phyloP scores from a whole-genome alignment of 2,329 filamentous ascomycete species.

The Claviceps humidiphila region DNA sequence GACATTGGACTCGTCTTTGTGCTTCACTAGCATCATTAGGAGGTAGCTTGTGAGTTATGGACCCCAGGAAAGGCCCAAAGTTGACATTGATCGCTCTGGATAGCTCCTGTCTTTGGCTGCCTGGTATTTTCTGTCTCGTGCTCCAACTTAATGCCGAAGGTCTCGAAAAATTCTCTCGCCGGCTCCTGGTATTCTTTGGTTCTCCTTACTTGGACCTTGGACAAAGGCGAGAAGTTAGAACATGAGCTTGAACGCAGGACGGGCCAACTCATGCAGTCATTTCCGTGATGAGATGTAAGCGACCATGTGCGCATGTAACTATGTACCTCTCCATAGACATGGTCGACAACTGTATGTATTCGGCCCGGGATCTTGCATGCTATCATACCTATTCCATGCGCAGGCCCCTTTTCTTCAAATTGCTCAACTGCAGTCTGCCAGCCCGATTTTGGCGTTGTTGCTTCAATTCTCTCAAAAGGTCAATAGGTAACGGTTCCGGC shows the following conservation, averaged over 20 bases:
- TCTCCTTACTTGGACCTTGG: conserved; percentile 24
- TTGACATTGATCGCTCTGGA: conserved; percentile 27
- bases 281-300: conserved; percentile 33
- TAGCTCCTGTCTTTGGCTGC: conserved; percentile 18
- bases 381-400: no score
- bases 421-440: no score
- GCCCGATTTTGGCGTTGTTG: no score
- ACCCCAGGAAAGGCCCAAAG: conserved; percentile 16
- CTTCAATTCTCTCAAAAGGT: no score
- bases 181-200: conserved; percentile 27
- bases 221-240: conserved; percentile 14
- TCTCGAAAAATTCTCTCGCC: conserved; percentile 38
- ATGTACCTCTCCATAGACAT: no score
- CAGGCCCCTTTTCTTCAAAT: no score
- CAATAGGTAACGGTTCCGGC: no score
- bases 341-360: no score
- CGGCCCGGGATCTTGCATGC: no score
- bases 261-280: conserved; percentile 37
- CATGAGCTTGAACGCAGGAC: conserved; percentile 35
- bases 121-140: conserved; percentile 25
- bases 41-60: no score
- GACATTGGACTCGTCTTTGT: not conserved
- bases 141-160: conserved; percentile 39
- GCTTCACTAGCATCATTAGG: no score
- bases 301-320: no score